phyloP scores from a whole-genome alignment of 805 yeast species.

The Hanseniaspora thailandica region DNA sequence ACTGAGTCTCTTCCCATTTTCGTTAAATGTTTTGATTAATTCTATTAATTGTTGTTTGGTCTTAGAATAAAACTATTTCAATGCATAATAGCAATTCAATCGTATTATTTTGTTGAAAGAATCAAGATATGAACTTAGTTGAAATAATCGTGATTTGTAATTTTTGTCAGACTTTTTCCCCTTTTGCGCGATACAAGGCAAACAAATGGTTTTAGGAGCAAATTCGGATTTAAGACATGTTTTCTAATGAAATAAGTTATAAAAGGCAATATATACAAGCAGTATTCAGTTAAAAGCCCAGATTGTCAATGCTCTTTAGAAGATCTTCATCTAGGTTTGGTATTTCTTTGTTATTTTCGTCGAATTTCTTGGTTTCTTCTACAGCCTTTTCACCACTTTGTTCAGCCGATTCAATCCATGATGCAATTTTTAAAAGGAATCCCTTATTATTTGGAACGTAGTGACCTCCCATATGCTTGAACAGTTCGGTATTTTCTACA shows the following conservation, averaged over 20 bases:
- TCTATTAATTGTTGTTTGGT: background rate
- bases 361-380: background rate
- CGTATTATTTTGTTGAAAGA: no score
- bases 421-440: conserved; percentile 27
- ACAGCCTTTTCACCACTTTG: conserved; percentile 2
- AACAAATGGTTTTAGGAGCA: no score
- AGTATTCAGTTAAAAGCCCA: conserved; percentile 25
- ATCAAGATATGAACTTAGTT: no score
- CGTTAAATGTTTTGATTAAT: background rate
- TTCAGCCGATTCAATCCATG: conserved; percentile 25
- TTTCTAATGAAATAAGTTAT: background rate
- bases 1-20: background rate
- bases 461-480: conserved; percentile 92
- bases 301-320: conserved; percentile 31
- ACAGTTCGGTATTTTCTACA: conserved; percentile 30
- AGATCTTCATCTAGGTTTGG: conserved; percentile 29
- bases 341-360: conserved; percentile 11
- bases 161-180: no score
- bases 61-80: no score
- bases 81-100: no score
- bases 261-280: background rate
- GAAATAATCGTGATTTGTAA: no score
- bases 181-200: no score
- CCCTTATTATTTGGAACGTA: conserved; percentile 78
- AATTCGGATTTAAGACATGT: background rate